Evolutionary conservation across 1,284 basidiomycete species (phyloP).

Genomic region (Tetrapyrgos nigripes): DNA sequence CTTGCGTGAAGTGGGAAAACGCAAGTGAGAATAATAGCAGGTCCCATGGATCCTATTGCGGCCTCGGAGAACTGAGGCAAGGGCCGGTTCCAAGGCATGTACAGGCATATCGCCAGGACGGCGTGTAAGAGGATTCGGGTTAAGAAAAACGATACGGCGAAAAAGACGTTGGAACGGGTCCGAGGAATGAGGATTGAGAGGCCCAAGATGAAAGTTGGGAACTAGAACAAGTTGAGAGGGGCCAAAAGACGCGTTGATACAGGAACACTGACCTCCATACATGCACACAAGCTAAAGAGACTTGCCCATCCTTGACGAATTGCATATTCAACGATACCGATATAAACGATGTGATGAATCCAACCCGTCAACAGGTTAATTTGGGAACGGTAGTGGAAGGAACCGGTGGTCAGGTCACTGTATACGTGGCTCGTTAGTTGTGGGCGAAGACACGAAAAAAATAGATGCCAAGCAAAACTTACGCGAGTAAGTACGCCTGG

Average conservation of each 20-base stretch:
- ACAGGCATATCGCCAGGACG: slow-evolving; percentile 43
- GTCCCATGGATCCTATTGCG: slow-evolving; percentile 42
- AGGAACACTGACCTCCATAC: slow-evolving; percentile 58
- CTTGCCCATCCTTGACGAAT: slow-evolving; percentile 46
- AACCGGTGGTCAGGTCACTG: slow-evolving; percentile 46
- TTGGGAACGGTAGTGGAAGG: slow-evolving; percentile 47
- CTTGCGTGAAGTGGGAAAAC: slow-evolving; percentile 58
- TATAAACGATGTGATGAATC: slow-evolving; percentile 64
- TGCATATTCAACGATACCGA: slow-evolving; percentile 53
- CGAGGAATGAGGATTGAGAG: slow-evolving; percentile 52
- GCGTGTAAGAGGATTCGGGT: slow-evolving; percentile 61
- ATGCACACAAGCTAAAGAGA: slow-evolving; percentile 52
- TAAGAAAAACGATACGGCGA: slow-evolving; percentile 57
- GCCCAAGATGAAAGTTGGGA: slow-evolving; percentile 64
- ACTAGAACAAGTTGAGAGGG: slow-evolving; percentile 32
- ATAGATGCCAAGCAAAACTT: slow-evolving; percentile 24
- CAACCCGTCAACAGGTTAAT: slow-evolving; percentile 62
- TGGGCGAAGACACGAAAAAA: slow-evolving; percentile 4
- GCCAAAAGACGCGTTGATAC: slow-evolving; percentile 36
- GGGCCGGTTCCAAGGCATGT: slow-evolving; percentile 38
- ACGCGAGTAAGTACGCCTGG: slow-evolving; percentile 54
- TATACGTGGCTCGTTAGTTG: slow-evolving; percentile 12
- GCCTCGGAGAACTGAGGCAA: slow-evolving; percentile 12
- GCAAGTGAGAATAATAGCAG: slow-evolving; percentile 44
- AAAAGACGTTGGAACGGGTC: slow-evolving; percentile 55